Evolutionary conservation across 2,329 filamentous ascomycete genomes (phyloP), one percentile per base, ranked within the genome.

Genomic region (Colletotrichum salicis): DNA sequence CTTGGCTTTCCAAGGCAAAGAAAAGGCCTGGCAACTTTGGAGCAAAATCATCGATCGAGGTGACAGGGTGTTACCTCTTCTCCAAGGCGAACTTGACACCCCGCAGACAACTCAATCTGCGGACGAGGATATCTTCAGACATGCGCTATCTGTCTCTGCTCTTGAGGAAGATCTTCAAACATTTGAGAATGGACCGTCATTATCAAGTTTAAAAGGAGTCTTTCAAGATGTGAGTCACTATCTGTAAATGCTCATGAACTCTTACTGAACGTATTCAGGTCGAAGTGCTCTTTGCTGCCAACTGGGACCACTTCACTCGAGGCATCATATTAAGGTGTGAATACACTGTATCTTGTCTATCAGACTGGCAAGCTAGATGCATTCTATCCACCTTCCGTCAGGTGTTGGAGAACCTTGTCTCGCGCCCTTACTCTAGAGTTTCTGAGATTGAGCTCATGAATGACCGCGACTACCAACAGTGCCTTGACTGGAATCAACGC

Each of bases 361-460:
- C 67, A 13, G 55, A 55, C 4, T 70, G 67, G 67, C 48, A 66
- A 22, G 67, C 62, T 7, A 60, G 48, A 60, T 35, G 56, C 10
- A 58, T 66, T 5, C 8, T 70, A 4, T 7, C 10, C 8, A 70
- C 67, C 7, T 54, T 59, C 12, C 62, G 62, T 6, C 63, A 70
- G 12, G 61, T 59, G 8, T 35, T 70, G 1, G 45, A 66, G 31
- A n/a, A 45, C 24, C 60, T 70, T 5, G 45, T 70, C 24, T 41
- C 63, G 6, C 19, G 60, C 3, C 67, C 67, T 19, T 48, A 66
- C 10, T 37, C 67, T 7, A 45, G 33, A 15, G 22, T 70, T n/a
- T 31, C 62, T n/a, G 55, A 70, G 5, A 27, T 70, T 11, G 35
- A 66, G n/a, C 55, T 70, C 7, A 19, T 70, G 19, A 65, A 64